Base-by-base conservation (phyloP, 2,329 filamentous ascomycete species). In the Mycosphaerella arachidis region DNA sequence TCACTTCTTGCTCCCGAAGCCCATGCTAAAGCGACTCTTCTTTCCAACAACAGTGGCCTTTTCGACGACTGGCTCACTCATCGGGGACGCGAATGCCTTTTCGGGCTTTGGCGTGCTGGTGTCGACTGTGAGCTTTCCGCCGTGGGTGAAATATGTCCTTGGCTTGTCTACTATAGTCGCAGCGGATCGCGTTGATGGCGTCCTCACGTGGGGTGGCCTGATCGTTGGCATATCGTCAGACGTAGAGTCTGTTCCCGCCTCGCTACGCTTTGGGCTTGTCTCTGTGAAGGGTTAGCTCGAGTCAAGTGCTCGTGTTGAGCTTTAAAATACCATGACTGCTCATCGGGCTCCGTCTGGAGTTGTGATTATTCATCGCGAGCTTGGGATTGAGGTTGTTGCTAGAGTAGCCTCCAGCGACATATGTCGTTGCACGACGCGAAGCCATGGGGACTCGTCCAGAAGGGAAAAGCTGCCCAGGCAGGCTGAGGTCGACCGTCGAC, bases 91-190 rank as follows among this genome's bases (percentile, higher is more conserved):
- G 3, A 40, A n/a, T 8, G 52, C 50, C 10, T 60, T 52, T 29
- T 54, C 48, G 12, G 53, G 52, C 50, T 54, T 57, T 18, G 31
- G 31, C 10, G 51, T 59, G 43, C 50, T 55, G 16, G 55, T 24
- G 30, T 65, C 62, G 51, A 70, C 60, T 4, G 65, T 62, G 29
- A 70, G 59, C 29, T 63, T 62, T 51, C 68, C 69, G 20, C 59
- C 66, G 55, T 72, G 69, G 1, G 67, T 69, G 55, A 71, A 71
- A 59, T 69, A 69, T 29, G 62, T 67, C 6, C 68, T 65, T 12
- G 66, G 61, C 56, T 67, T 70, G 27, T 48, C 58, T 40, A 54
- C 56, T 6, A 37, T 50, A 31, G 61, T 61, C 16, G 57, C 53
- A 8, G 55, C 58, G 2, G 63, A 61, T 35, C 58, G 57, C 35